Evolutionary conservation across 306 rosid species (phyloP).

Genomic region (Cicer bijugum): DNA sequence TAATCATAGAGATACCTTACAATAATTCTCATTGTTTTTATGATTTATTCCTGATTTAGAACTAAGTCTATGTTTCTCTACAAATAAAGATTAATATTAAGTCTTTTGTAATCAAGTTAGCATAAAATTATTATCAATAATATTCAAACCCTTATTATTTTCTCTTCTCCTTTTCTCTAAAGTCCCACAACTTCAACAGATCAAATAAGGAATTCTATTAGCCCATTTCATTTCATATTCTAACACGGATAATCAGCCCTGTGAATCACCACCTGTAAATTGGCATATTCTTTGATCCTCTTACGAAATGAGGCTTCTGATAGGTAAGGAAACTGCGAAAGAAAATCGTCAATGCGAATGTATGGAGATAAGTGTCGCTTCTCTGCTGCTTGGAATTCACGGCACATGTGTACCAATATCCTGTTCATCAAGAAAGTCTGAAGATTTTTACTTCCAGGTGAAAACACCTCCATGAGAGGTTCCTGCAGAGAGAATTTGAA

Average conservation of each 20-base stretch:
- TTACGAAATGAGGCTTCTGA: constrained; percentile 81
- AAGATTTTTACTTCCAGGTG: constrained; percentile 95
- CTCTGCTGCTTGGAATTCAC: constrained; percentile 87
- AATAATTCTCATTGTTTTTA: too few relatives aligned
- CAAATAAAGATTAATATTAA: too few relatives aligned
- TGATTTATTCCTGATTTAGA: too few relatives aligned
- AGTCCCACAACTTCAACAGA: too few relatives aligned
- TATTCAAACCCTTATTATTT: too few relatives aligned
- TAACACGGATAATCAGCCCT: constrained; percentile 3
- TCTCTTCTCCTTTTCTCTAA: too few relatives aligned
- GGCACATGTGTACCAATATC: constrained; percentile 80
- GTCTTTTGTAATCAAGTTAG: too few relatives aligned
- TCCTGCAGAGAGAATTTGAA: constrained; percentile 63
- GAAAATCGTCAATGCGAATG: constrained; percentile 70
- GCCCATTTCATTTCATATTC: constrained; percentile 25
- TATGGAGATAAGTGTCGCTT: constrained; percentile 64
- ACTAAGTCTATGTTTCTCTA: too few relatives aligned
- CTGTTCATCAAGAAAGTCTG: constrained; percentile 88
- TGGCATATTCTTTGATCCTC: constrained; percentile 80
- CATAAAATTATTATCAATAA: too few relatives aligned
- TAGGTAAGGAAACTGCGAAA: constrained; percentile 78
- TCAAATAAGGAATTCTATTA: constrained; percentile 6
- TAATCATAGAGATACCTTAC: too few relatives aligned
- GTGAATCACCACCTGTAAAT: constrained; percentile 64
- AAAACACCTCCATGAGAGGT: constrained; percentile 94